Base-by-base conservation (phyloP, 345 rosid species). In the Sisymbrium irio region DNA sequence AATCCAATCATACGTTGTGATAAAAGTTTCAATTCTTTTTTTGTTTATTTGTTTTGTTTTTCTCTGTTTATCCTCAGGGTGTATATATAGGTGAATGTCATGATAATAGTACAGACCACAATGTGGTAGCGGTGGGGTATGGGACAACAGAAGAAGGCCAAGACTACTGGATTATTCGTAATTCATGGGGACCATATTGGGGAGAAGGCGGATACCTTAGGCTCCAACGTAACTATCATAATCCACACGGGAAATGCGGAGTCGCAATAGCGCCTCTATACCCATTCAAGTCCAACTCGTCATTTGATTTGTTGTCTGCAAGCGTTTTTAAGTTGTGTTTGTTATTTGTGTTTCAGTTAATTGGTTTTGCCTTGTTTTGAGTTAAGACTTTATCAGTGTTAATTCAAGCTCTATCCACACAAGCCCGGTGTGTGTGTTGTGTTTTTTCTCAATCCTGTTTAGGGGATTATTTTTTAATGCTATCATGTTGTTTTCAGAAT, bases 151-250 rank as follows among this genome's bases (percentile, higher is more conserved):
- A 19, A 19, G 7, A 8, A 5, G 74, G 44, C 20, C 8, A 27
- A 46, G 74, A 70, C 36, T 70, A 45, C 9, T 67, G 53, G 62
- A 19, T 67, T 12, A 54, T 67, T 67, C 62, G 62, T 40, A 68
- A 68, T 11, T 59, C 74, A 22, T 70, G 71, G 64, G 77, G 77
- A 22, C 8, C 19, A 5, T 3, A 10, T 0, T 73, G 66, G 58
- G 74, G 74, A n/a, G 74, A 70, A 9, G 2, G 4, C 3, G 66
- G 74, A 14, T 70, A 70, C 39, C 10, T 47, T 9, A 58, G 7
- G 37, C 47, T 58, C 47, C 37, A 59, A 58, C 74, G 66, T 45
- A 70, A 44, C 19, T 15, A 6, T 8, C 20, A n/a, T 15, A 15
- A 44, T 0, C 2, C 49, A n/a, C 6, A 19, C 18, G 49, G 49